Base-by-base conservation (phyloP, 2,329 filamentous ascomycete species). In the Achaetomium macrosporum region DNA sequence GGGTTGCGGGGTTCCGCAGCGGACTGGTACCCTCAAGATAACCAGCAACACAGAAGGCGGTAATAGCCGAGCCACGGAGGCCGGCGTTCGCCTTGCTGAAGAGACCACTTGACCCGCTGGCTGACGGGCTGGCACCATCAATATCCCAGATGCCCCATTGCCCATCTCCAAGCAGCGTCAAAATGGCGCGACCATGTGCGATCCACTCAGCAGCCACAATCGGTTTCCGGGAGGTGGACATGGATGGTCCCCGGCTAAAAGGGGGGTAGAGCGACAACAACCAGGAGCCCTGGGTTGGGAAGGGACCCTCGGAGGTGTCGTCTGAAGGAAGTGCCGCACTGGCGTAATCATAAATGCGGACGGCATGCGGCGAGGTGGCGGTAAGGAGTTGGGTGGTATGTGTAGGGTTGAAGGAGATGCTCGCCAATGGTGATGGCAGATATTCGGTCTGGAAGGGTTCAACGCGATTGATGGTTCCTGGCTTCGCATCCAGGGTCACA, bases 91-190 rank as follows among this genome's bases (percentile, higher is more conserved):
- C 68, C 59, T 75, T 79, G 39, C 71, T 75, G 20, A 80, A 73
- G 4, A 81, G 65, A 0, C 72, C 73, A 65, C 46, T 53, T 35
- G 61, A 59, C 56, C 59, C 41, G 13, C 41, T 48, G 1, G 59
- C 51, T 35, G 73, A 65, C 1, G 79, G 77, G 37, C 76, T 77
- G 30, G 73, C 73, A 8, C 81, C 79, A 56, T 84, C 79, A 42
- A 85, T 73, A 60, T 85, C 82, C 82, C 82, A 85, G 33, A 85
- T 78, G 13, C 81, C 83, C 83, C 83, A 85, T 64, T 82, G 81
- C 7, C 82, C 83, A 59, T 85, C 83, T 1, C 78, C 77, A 3
- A 85, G 69, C 2, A 85, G 70, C 1, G 74, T 72, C 39, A 85
- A 68, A 29, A 85, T 70, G 5, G 82, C 82, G 43, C 77, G 74